A percentile compares a stretch with the other conserved stretches of the same genome.
phyloP scores from a whole-genome alignment of 192 early-diverging fungal genomes.

The Backusella parvicylindrica region DNA sequence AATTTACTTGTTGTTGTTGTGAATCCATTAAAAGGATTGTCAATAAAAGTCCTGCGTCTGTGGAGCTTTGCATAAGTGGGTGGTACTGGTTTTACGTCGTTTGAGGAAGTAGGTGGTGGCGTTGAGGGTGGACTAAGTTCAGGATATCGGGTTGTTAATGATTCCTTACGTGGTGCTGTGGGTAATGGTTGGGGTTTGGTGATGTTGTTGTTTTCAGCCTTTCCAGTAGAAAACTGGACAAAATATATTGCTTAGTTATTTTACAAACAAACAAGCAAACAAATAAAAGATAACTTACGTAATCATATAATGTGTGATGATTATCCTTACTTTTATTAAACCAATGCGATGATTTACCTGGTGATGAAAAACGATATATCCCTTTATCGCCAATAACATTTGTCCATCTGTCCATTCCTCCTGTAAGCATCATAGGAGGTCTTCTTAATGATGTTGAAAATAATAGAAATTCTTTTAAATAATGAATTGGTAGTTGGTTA shows the following conservation, averaged over 20 bases:
- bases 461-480: slow-evolving; percentile 40
- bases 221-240: neutral
- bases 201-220: neutral
- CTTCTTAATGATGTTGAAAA: slow-evolving; percentile 54
- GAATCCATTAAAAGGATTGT: slow-evolving; percentile 52
- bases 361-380: slow-evolving; percentile 23
- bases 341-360: neutral
- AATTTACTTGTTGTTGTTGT: slow-evolving; percentile 34
- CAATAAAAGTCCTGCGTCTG: slow-evolving; percentile 54
- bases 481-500: slow-evolving; percentile 8
- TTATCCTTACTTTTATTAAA: neutral
- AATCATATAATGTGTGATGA: neutral
- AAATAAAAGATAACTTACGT: neutral
- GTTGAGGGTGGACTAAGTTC: neutral
- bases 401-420: slow-evolving; percentile 80
- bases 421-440: slow-evolving; percentile 70
- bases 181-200: slow-evolving; percentile 14
- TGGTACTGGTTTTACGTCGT: neutral
- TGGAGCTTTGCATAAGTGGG: slow-evolving; percentile 10
- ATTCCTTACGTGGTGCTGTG: slow-evolving; percentile 13
- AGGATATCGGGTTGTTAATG: neutral
- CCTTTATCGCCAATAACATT: slow-evolving; percentile 45
- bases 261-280: neutral
- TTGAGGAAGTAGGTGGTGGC: neutral
- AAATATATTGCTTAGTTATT: no score